phyloP scores from a whole-genome alignment of 768 basidiomycete species.

The Lactarius hengduanensis region DNA sequence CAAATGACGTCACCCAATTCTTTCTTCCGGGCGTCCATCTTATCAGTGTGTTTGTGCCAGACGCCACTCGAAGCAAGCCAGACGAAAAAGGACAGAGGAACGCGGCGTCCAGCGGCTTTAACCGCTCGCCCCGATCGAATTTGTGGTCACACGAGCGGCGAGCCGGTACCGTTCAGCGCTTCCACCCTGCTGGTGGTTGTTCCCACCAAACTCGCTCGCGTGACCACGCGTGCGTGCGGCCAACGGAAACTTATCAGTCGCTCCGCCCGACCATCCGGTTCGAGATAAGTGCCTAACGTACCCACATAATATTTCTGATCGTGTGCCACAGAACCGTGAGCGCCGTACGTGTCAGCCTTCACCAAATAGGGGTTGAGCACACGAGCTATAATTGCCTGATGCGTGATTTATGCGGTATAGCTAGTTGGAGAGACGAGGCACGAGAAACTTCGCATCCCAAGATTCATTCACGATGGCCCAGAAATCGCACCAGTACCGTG shows the following conservation, averaged over 20 bases:
- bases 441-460: neutral
- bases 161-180: neutral
- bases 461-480: neutral
- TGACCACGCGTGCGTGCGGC: neutral
- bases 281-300: neutral
- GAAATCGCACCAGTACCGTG: no score
- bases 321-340: neutral
- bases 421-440: neutral
- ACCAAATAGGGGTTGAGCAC: neutral
- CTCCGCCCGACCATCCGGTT: neutral
- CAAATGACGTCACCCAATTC: neutral
- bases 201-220: neutral
- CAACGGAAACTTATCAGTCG: neutral
- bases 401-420: conserved; percentile 1
- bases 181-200: neutral
- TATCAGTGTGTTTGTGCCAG: neutral
- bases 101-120: neutral
- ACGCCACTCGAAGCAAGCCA: no score
- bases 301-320: neutral
- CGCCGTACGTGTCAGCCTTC: neutral
- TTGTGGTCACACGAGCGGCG: neutral
- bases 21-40: neutral
- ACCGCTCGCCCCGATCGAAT: neutral
- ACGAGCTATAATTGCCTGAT: neutral
- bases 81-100: neutral